Percentiles rank a stretch among this genome's conserved stretches.
These are phyloP conservation scores for Russula griseocarnosa DNA, from an alignment of 768 basidiomycete species.

Conservation along the genomic window DNA sequence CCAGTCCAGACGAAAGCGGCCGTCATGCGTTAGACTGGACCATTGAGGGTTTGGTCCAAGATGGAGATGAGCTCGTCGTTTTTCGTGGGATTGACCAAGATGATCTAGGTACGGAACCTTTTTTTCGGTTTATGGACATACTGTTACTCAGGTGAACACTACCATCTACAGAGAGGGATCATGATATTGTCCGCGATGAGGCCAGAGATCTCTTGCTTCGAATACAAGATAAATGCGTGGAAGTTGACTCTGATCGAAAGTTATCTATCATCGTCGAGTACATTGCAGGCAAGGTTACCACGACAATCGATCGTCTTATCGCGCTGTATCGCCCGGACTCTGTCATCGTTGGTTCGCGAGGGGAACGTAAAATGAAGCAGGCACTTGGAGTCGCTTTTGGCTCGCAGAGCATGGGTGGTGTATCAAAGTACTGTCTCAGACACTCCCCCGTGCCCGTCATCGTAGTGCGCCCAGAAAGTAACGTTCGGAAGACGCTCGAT, in stretches of 20 bases:
- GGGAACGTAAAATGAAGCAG: slow-evolving; percentile 53
- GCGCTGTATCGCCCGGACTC: slow-evolving; percentile 89
- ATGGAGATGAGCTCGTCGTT: slow-evolving; percentile 90
- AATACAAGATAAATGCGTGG: slow-evolving; percentile 77
- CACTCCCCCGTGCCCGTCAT: slow-evolving; percentile 96
- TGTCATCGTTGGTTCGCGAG: slow-evolving; percentile 88
- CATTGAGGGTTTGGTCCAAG: slow-evolving; percentile 77
- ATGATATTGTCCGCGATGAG: slow-evolving; percentile 74
- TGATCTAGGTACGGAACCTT: slow-evolving; percentile 56
- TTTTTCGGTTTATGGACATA: background rate
- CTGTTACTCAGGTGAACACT: background rate
- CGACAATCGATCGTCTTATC: slow-evolving; percentile 87
- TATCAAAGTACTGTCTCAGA: slow-evolving; percentile 71
- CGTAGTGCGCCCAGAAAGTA: slow-evolving; percentile 87
- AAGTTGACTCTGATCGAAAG: slow-evolving; percentile 75
- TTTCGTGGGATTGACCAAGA: slow-evolving; percentile 88
- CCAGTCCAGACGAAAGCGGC: slow-evolving; percentile 85
- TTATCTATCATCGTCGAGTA: slow-evolving; percentile 91
- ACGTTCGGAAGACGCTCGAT: slow-evolving; percentile 77
- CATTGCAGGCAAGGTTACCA: slow-evolving; percentile 85
- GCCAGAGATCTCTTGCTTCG: slow-evolving; percentile 75
- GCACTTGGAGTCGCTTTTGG: slow-evolving; percentile 50
- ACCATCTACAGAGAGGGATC: slow-evolving; percentile 58
- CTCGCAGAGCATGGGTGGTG: slow-evolving; percentile 56
- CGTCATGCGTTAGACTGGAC: slow-evolving; percentile 88